phyloP scores from a whole-genome alignment of 305 asterid species.

The Fraxinus velutina region DNA sequence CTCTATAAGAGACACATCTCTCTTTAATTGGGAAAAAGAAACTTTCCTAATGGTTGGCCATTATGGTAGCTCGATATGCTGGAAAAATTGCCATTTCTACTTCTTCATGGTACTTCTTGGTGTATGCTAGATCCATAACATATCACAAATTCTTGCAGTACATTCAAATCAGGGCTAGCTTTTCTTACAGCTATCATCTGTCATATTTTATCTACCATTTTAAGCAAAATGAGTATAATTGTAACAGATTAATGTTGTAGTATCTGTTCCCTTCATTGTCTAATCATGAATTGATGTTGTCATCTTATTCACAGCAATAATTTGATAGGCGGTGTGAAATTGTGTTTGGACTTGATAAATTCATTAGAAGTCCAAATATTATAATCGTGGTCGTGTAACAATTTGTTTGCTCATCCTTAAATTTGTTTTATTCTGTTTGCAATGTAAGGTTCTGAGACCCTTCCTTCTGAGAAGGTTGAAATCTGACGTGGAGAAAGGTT shows the following conservation, averaged over 20 bases:
- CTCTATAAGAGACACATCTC: neutral
- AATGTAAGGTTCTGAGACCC: constrained; percentile 85
- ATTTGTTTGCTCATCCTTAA: neutral
- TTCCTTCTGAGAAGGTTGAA: constrained; percentile 94
- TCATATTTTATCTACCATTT: neutral
- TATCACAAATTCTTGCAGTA: neutral
- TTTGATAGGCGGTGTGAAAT: neutral
- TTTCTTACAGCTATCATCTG: neutral
- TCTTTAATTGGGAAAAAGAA: neutral
- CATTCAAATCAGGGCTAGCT: neutral
- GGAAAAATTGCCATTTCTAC: neutral
- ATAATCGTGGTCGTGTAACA: neutral
- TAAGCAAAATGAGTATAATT: neutral
- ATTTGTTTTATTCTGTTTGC: constrained; percentile 16
- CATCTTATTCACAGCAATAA: constrained; percentile 1
- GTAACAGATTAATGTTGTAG: neutral
- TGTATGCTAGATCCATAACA: neutral
- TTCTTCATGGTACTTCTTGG: neutral
- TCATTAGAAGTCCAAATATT: neutral
- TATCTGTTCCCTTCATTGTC: neutral
- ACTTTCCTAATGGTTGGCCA: neutral
- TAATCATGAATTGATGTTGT: neutral
- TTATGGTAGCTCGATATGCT: neutral
- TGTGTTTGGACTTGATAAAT: constrained; percentile 1
- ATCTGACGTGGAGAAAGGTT: constrained; percentile 98